These are phyloP conservation scores for Cadophora sp. DNA, from an alignment of 2,329 filamentous ascomycete genomes.

Conservation along the genomic window DNA sequence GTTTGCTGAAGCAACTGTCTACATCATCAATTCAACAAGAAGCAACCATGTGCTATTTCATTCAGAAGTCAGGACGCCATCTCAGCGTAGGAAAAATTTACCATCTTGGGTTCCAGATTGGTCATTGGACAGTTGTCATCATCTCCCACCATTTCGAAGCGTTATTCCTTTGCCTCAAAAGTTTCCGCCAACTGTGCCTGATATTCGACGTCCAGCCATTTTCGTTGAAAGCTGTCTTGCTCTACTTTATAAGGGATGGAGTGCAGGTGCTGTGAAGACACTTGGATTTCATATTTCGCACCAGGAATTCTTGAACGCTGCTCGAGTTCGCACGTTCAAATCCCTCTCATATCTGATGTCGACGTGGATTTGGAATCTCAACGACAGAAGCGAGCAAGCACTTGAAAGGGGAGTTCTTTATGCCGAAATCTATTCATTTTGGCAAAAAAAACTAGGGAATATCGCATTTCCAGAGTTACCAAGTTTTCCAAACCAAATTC, in stretches of 20 bases:
- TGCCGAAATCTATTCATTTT: neutral
- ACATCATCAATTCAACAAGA: neutral
- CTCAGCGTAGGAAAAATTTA: neutral
- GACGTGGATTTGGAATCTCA: too few species aligned
- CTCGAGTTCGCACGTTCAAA: too few species aligned
- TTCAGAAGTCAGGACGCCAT: neutral
- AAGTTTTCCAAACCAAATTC: neutral
- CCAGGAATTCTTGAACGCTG: too few species aligned
- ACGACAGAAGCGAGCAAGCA: too few species aligned
- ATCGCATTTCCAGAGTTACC: neutral
- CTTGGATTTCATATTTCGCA: too few species aligned
- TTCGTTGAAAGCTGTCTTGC: too few species aligned
- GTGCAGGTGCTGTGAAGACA: too few species aligned
- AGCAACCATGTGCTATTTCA: neutral
- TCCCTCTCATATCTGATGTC: too few species aligned
- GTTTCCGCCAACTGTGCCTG: too few species aligned
- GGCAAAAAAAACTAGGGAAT: neutral
- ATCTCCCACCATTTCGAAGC: neutral
- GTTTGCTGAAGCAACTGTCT: neutral
- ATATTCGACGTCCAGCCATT: too few species aligned
- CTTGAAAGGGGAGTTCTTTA: neutral
- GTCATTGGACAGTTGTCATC: neutral
- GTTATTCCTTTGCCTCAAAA: neutral
- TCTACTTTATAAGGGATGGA: too few species aligned
- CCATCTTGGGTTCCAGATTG: neutral